Conservation (phyloP, 176 grass and related monocot species). For the Thinopyrum elongatum region DNA sequence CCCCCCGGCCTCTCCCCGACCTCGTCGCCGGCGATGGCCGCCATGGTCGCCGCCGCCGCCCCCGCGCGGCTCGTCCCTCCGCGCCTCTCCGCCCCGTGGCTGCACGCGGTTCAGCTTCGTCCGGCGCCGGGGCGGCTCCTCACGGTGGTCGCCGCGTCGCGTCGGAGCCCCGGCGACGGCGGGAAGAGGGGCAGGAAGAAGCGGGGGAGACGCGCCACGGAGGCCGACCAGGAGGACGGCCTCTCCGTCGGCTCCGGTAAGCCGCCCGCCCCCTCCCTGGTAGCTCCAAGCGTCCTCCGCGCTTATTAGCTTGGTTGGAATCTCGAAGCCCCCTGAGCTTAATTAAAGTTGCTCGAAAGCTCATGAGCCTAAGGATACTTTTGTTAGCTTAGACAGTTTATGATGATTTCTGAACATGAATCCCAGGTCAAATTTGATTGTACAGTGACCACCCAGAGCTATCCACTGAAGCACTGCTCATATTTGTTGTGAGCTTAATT, state of each 20-base stretch:
- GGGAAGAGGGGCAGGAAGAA: not conserved
- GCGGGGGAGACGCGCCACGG: constrained; percentile 16
- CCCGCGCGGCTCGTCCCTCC: not conserved
- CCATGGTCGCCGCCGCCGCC: constrained; percentile 15
- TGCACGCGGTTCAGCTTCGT: not conserved
- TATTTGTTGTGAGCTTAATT: not conserved
- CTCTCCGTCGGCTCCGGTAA: constrained; percentile 47
- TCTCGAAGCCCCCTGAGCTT: not conserved
- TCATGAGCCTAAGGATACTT: not conserved
- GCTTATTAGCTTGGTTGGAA: not conserved
- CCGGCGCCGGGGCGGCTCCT: constrained; percentile 21
- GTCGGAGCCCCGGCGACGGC: constrained; percentile 26
- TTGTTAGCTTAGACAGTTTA: not conserved
- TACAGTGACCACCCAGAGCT: not conserved
- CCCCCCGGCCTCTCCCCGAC: constrained; percentile 8
- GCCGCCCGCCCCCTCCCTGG: not conserved
- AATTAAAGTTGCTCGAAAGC: not conserved
- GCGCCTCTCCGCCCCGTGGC: too few relatives aligned
- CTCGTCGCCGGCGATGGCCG: constrained; percentile 43
- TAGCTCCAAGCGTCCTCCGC: constrained; percentile 1
- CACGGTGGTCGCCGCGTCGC: constrained; percentile 33
- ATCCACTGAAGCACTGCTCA: not conserved
- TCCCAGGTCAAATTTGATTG: not conserved
- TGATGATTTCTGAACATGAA: not conserved
- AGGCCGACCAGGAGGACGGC: constrained; percentile 40